Evolutionary conservation across 495 filamentous ascomycete species (phyloP), one percentile per base, ranked within the genome.

Genomic region (Podospora pseudoanserina): DNA sequence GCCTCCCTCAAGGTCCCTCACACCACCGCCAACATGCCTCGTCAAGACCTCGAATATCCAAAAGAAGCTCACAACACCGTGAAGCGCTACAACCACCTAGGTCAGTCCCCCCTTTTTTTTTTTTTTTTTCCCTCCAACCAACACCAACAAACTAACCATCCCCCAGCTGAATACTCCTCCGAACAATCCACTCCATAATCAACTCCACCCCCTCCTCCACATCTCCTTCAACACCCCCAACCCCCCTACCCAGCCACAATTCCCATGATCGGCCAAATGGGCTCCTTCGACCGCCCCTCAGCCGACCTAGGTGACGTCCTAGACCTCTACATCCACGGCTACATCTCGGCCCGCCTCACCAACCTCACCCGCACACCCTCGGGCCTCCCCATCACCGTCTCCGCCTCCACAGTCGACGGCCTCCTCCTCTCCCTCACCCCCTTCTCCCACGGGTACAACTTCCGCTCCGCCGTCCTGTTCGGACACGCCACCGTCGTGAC

Each of bases 181-280:
- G 85, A 20, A 86, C 89, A 5, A 93, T 97, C 75, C 92, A 97
- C 75, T 75, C 75, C 64, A 92, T 97, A 71, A 83, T 97, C 78
- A 94, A 96, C 78, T 81, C 82, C 11, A 86, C 86, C 19, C 88
- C 18, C 86, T 97, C 13, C 83, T 97, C 6, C 90, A 97, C 80
- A 88, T 97, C 68, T 92, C 93, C 65, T 97, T 97, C 86, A 80
- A 84, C 23, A 80, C 81, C 6, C 81, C 84, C 0, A 77, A 11
- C 39, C 89, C 66, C 88, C 89, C 15, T 93, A 93, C 71, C 92
- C 93, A 4, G 83, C 86, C 63, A 88, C 90, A 69, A 82, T 97
- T 0, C 94, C 94, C 53, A 95, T 97, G 92, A 91, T 97, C 68
- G 93, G 93, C 57, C 86, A 87, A 70, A 92, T 94, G 89, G 90